A percentile compares a stretch with the other conserved stretches of the same genome.
Evolutionary conservation across 2,329 filamentous ascomycete species (phyloP).

Genomic region (Dothideomycetidae sp.): DNA sequence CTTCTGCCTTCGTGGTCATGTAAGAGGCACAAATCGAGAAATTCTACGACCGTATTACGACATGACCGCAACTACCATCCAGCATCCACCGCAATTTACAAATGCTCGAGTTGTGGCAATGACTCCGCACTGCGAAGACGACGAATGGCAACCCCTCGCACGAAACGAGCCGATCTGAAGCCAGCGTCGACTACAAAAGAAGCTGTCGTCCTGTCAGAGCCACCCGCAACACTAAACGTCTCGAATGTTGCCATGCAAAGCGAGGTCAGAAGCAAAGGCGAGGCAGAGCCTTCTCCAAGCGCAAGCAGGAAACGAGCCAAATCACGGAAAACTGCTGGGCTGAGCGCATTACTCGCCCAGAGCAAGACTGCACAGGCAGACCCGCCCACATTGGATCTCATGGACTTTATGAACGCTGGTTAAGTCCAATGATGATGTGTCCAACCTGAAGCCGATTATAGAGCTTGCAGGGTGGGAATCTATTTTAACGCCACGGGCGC

Average conservation of each 20-base stretch:
- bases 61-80: too few relatives aligned
- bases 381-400: conserved; percentile 29
- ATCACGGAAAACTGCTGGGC: conserved; percentile 37
- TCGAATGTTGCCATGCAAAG: not conserved
- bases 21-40: conserved; percentile 9
- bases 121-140: too few relatives aligned
- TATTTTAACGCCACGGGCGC: too few relatives aligned
- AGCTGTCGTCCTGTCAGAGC: conserved; percentile 1
- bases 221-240: not conserved
- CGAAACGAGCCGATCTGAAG: too few relatives aligned
- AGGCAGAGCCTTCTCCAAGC: conserved; percentile 20
- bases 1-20: conserved; percentile 25
- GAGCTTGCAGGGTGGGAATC: too few relatives aligned
- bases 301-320: conserved; percentile 38
- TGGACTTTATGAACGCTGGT: conserved; percentile 38
- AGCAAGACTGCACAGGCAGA: conserved; percentile 26
- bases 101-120: not conserved
- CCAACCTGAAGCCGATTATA: too few relatives aligned
- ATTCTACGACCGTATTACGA: too few relatives aligned
- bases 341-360: conserved; percentile 40
- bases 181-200: not conserved
- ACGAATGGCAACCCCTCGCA: not conserved
- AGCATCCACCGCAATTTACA: not conserved
- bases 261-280: too few relatives aligned
- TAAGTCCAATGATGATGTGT: too few relatives aligned